Base-by-base conservation (phyloP, 2,329 filamentous ascomycete genomes). In the Aspergillus bombycis region DNA sequence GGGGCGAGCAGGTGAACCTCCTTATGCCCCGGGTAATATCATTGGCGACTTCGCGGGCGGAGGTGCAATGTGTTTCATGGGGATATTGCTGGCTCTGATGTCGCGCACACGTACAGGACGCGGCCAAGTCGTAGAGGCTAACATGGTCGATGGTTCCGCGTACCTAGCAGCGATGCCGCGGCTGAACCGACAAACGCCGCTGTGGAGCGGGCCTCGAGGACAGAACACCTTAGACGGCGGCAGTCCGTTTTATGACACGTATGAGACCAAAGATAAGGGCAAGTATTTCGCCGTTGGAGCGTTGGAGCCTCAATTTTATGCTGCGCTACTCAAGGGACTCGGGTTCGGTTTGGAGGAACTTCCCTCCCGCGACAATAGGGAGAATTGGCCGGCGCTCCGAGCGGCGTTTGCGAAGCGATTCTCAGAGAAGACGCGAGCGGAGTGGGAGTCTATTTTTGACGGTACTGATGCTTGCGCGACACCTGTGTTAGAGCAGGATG, bases 41-140 rank as follows among this genome's bases (percentile, higher is more conserved):
- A 80, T 98, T 1, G 94, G 88, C 0, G 94, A 98, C 76, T 98
- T 98, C 69, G 95, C 92, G 0, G 94, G 93, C 36, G 94, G 94
- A 23, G 94, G 94, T 38, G 89, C 91, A 0, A 89, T 88, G 68
- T 89, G 95, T 48, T 92, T 95, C 71, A 83, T 93, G 63, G 94
- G 94, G 0, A 88, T 98, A 5, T 77, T 97, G 61, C 82, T 97
- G 23, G 94, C 95, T 0, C 78, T 98, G 63, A 72, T 96, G 11
- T 84, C 88, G 16, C 82, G 93, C 38, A 81, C 84, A 56, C 80
- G 78, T 50, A 88, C 83, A 0, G 92, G 92, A 0, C 81, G 80
- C 2, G 94, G 94, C 0, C 94, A 97, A 79, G 89, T 97, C 14
- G 93, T 98, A 10, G 93, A 97, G 80, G 92, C 92, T 19, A 97